A percentile compares a stretch with the other conserved stretches of the same genome.
These are phyloP conservation scores for Alternaria metachromatica DNA, from an alignment of 2,329 filamentous ascomycete species.

Conservation along the genomic window DNA sequence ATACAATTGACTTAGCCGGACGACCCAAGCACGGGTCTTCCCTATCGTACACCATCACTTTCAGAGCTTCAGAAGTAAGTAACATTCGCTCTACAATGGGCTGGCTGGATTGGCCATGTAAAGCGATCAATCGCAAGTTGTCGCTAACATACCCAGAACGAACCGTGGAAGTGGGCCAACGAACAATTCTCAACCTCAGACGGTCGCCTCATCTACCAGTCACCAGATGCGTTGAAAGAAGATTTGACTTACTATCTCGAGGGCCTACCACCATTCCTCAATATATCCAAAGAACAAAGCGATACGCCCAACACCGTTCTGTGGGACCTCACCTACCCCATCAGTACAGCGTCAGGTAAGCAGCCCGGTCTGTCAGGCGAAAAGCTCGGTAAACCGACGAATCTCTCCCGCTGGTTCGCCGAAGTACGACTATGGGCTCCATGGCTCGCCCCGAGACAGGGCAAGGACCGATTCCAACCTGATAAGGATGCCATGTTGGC, in stretches of 20 bases:
- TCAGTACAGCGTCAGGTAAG: conserved; percentile 63
- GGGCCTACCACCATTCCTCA: conserved; percentile 63
- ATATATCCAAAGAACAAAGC: conserved; percentile 62
- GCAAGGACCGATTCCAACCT: conserved; percentile 68
- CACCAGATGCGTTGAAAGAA: conserved; percentile 40
- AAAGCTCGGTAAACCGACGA: conserved; percentile 69
- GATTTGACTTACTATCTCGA: conserved; percentile 64
- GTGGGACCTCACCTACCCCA: conserved; percentile 69
- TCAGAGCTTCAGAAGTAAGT: conserved; percentile 56
- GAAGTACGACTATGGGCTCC: conserved; percentile 79
- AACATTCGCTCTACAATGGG: background rate
- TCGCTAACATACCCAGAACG: conserved; percentile 32
- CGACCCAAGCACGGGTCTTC: conserved; percentile 54
- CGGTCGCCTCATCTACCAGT: conserved; percentile 65
- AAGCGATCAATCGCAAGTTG: background rate
- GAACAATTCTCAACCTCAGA: conserved; percentile 69
- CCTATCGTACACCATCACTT: conserved; percentile 74
- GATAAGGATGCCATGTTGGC: conserved; percentile 80
- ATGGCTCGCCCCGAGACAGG: conserved; percentile 90
- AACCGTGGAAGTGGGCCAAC: conserved; percentile 74
- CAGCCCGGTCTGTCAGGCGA: conserved; percentile 64
- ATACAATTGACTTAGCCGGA: conserved; percentile 57
- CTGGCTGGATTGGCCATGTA: too few species aligned
- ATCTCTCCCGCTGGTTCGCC: conserved; percentile 77
- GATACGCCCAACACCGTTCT: conserved; percentile 73